Conservation (phyloP, 2,329 filamentous ascomycete species). For the Phyllachora maydis region DNA sequence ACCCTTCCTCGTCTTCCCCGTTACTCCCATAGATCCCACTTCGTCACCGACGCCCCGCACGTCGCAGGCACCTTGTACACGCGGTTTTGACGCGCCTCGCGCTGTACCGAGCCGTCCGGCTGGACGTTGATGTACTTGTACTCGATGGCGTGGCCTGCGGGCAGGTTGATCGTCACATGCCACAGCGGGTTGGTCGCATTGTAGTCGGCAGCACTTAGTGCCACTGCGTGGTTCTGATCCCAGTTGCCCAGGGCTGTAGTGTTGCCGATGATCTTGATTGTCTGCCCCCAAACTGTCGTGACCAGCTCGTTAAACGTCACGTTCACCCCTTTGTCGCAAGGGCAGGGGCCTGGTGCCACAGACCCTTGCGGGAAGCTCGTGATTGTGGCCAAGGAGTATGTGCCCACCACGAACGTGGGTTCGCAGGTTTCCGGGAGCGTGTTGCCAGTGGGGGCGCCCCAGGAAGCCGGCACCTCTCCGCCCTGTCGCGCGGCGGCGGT, state of each 20-base stretch:
- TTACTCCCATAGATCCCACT: conserved; percentile 15
- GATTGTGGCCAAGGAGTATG: conserved; percentile 26
- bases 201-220: conserved; percentile 37
- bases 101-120: conserved; percentile 29
- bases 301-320: conserved; percentile 42
- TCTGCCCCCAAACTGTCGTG: conserved; percentile 38
- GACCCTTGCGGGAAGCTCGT: conserved; percentile 29
- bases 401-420: conserved; percentile 22
- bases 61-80: conserved; percentile 13
- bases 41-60: conserved; percentile 10
- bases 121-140: conserved; percentile 51
- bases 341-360: too few relatives aligned
- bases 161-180: conserved; percentile 31
- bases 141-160: conserved; percentile 31
- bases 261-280: conserved; percentile 43
- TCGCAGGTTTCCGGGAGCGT: conserved; percentile 26
- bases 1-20: too few relatives aligned
- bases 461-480: conserved; percentile 31
- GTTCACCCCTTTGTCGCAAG: conserved; percentile 25
- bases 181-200: conserved; percentile 38
- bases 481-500: conserved; percentile 37
- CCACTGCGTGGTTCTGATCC: conserved; percentile 29
- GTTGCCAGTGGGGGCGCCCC: conserved; percentile 24
- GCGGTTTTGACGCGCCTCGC: conserved; percentile 42
- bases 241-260: conserved; percentile 39